Evolutionary conservation across 257 asterid genomes (phyloP).

Genomic region (Solanum okadae): DNA sequence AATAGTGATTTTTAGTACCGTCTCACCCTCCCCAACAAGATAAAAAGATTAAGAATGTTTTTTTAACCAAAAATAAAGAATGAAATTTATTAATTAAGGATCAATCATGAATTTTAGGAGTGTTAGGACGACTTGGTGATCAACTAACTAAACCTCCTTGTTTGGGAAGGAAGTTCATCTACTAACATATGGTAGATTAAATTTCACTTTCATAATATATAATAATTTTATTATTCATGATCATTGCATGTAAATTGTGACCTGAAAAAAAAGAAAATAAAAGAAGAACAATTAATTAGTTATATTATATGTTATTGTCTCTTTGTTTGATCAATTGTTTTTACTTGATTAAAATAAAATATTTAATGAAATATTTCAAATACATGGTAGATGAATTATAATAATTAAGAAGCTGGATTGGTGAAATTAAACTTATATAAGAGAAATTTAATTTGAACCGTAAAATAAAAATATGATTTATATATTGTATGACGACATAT

Average conservation of each 20-base stretch:
- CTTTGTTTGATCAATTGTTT: neutral
- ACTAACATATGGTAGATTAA: neutral
- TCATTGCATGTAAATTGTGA: neutral
- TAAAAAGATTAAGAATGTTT: neutral
- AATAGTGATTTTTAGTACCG: neutral
- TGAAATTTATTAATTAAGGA: neutral
- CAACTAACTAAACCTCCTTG: neutral
- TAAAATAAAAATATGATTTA: neutral
- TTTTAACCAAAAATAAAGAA: neutral
- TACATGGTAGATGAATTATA: neutral
- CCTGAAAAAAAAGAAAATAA: neutral
- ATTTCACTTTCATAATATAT: neutral
- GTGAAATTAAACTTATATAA: neutral
- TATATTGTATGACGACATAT: neutral
- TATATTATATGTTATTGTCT: neutral
- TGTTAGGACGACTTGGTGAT: conserved; percentile 2
- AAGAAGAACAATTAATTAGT: neutral
- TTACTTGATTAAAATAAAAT: neutral
- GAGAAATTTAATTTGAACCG: neutral
- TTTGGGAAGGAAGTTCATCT: conserved; percentile 2
- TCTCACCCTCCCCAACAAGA: neutral
- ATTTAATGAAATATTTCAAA: neutral
- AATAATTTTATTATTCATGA: neutral
- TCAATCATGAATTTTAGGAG: neutral
- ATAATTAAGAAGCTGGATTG: neutral